Percentiles rank a stretch among this genome's conserved stretches.
These are phyloP conservation scores for Penicillium olsonii DNA, from an alignment of 2,329 filamentous ascomycete species.

Conservation along the genomic window DNA sequence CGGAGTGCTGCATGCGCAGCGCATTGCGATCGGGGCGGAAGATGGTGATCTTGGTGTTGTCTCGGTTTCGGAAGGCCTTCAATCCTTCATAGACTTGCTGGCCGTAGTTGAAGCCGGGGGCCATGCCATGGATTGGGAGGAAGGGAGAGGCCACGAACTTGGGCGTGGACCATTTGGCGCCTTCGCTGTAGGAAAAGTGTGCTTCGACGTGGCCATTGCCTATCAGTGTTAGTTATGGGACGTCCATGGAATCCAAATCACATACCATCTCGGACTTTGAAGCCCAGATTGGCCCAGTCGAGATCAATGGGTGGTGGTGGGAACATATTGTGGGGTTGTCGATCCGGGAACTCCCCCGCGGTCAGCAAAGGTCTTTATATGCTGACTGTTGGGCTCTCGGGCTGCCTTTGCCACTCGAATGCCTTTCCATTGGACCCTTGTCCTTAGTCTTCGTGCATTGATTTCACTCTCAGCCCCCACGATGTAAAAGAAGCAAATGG, in stretches of 20 bases:
- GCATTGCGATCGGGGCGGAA: conserved; percentile 90
- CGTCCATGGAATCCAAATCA: background rate
- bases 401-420: too few relatives aligned
- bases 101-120: conserved; percentile 92
- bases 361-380: background rate
- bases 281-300: conserved; percentile 92
- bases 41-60: conserved; percentile 69
- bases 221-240: conserved; percentile 8
- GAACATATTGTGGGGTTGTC: conserved; percentile 18
- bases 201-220: conserved; percentile 95
- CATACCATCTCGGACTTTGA: conserved; percentile 84
- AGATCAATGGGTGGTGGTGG: conserved; percentile 37
- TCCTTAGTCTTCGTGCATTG: too few relatives aligned
- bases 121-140: conserved; percentile 91
- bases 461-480: too few relatives aligned
- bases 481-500: too few relatives aligned
- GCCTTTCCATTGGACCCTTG: too few relatives aligned
- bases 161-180: conserved; percentile 72
- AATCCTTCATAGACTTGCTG: conserved; percentile 98
- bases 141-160: conserved; percentile 80
- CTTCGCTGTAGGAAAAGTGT: conserved; percentile 72
- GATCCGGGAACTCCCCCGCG: background rate
- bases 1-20: conserved; percentile 78
- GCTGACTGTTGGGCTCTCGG: too few relatives aligned
- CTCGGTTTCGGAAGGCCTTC: conserved; percentile 78